Evolutionary conservation across 2,329 filamentous ascomycete genomes (phyloP), one percentile per base, ranked within the genome.

Genomic region (Colletotrichum horii): DNA sequence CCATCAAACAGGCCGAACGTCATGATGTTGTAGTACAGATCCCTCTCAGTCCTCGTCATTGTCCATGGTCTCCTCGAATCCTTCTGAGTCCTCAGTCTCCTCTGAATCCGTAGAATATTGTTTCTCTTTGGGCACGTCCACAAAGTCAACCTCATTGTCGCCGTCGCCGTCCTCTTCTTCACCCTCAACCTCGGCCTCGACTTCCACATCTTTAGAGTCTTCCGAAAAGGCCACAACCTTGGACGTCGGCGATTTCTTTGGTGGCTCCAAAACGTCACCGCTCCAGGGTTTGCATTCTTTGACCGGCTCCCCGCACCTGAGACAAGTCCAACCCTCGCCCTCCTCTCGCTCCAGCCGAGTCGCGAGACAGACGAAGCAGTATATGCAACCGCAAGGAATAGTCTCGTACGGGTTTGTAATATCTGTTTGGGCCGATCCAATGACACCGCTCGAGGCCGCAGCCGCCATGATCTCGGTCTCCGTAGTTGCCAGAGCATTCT

Each of bases 381-480:
- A 99, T 75, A 98, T 89, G 83, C 96, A 98, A 1, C 94, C 94
- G 80, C 97, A 99, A 1, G 95, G 93, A 4, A 96, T 91, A 1
- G 96, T 92, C 85, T 98, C 95, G 83, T 99, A 99, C 0, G 97
- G 96, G 82, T 98, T 99, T 6, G 96, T 98, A 77, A 98, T 93
- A 80, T 98, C 97, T 1, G 96, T 98, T 78, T 96, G 94, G 8
- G 95, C 94, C 22, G 94, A 97, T 22, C 96, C 96, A 56, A 97
- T 90, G 14, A 98, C 94, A 16, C 96, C 96, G 76, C 93, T 93
- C 6, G 93, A 92, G 14, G 92, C 89, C 4, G 93, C 91, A 1
- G 92, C 91, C 1, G 94, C 92, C 78, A 98, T 87, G 5, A 96
- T 87, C 79, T 98, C 95, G 61, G 90, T 93, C 85, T 97, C 96